Percentiles rank a stretch among this genome's conserved stretches.
phyloP scores from a whole-genome alignment of 2,329 filamentous ascomycete genomes.

The Rugonectria rugulosa region DNA sequence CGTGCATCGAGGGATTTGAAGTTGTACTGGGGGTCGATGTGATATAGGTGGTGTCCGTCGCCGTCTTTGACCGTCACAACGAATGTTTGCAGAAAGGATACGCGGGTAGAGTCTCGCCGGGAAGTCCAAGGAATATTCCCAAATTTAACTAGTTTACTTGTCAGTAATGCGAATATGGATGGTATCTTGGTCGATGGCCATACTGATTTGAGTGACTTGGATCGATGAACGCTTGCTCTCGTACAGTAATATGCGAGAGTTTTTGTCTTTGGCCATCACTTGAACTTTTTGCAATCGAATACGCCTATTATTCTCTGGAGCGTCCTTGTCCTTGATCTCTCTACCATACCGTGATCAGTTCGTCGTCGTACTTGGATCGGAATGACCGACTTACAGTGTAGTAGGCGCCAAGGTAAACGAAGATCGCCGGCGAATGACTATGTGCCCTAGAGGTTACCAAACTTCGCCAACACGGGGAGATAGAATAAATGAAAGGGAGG shows the following conservation, averaged over 20 bases:
- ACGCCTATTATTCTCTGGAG: not conserved
- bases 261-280: conserved; percentile 20
- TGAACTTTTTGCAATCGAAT: conserved; percentile 14
- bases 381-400: not conserved
- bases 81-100: conserved; percentile 6
- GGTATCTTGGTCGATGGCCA: too few relatives aligned
- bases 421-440: too few relatives aligned
- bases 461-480: not conserved
- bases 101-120: not conserved
- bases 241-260: conserved; percentile 20
- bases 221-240: conserved; percentile 15
- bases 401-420: not conserved
- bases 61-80: conserved; percentile 1
- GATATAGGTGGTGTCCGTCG: conserved; percentile 7
- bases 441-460: not conserved
- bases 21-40: conserved; percentile 9
- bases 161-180: too few relatives aligned
- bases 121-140: conserved; percentile 1
- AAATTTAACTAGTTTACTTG: not conserved
- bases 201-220: conserved; percentile 9
- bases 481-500: not conserved
- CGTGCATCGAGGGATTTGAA: not conserved
- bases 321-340: not conserved
- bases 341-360: not conserved
- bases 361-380: not conserved